Evolutionary conservation across 148 eudicot species (phyloP).

Genomic region (Chenopodium berlandieri): DNA sequence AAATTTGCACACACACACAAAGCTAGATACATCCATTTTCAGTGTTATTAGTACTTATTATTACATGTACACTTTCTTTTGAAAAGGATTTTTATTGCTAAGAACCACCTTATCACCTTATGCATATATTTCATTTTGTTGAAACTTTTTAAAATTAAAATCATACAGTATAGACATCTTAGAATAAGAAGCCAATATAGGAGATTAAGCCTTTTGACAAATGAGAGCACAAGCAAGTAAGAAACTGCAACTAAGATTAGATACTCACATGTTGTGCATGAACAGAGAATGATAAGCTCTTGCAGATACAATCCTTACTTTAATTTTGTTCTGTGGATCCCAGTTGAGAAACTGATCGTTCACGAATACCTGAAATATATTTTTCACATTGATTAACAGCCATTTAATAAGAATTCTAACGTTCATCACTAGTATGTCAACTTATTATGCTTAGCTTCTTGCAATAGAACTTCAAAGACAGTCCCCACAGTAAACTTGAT

Average conservation of each 20-base stretch:
- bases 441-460: too few relatives aligned
- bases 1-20: constrained; percentile 29
- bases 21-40: background rate
- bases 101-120: too few relatives aligned
- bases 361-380: constrained; percentile 58
- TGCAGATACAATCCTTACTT: constrained; percentile 91
- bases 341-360: constrained; percentile 91
- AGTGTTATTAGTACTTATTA: background rate
- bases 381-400: background rate
- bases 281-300: constrained; percentile 93
- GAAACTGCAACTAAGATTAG: background rate
- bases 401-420: background rate
- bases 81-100: too few relatives aligned
- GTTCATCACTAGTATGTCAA: background rate
- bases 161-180: background rate
- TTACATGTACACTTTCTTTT: too few relatives aligned
- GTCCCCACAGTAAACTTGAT: background rate
- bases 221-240: background rate
- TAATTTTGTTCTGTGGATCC: constrained; percentile 75
- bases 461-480: background rate
- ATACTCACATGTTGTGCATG: constrained; percentile 93
- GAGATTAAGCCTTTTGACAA: background rate
- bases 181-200: too few relatives aligned
- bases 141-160: background rate
- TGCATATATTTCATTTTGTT: too few relatives aligned